Conservation (phyloP, 805 yeast genomes). For the Candida glaebosa region DNA sequence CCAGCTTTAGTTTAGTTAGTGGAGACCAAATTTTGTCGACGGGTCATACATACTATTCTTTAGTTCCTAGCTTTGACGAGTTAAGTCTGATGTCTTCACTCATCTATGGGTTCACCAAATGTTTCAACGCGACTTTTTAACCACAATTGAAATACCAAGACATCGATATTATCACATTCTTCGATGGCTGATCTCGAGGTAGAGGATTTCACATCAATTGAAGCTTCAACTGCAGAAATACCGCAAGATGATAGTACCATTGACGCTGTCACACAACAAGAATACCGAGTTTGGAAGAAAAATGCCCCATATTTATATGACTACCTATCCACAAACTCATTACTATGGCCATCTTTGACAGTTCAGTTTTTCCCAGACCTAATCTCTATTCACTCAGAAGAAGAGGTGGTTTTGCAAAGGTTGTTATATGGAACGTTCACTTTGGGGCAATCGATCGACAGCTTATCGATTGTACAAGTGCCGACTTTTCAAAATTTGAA, state of each 20-base stretch:
- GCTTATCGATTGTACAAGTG: constrained; percentile 33
- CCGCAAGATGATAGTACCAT: constrained; percentile 14
- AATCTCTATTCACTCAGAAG: constrained; percentile 7
- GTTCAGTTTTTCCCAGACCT: constrained; percentile 44
- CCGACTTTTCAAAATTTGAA: constrained; percentile 29
- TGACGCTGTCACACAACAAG: constrained; percentile 27
- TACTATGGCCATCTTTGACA: constrained; percentile 42
- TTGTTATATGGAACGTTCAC: constrained; percentile 64
- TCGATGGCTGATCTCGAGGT: constrained; percentile 1
- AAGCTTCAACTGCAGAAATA: background rate
- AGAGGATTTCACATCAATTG: constrained; percentile 1
- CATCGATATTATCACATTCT: too few relatives aligned
- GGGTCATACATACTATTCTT: constrained; percentile 54
- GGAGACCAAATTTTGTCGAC: background rate
- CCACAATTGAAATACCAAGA: background rate
- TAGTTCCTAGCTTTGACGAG: constrained; percentile 82
- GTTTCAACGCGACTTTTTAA: background rate
- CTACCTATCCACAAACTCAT: constrained; percentile 35
- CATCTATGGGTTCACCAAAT: constrained; percentile 4
- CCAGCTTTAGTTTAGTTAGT: constrained; percentile 52
- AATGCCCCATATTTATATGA: constrained; percentile 43
- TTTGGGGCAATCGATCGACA: constrained; percentile 53
- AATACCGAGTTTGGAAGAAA: constrained; percentile 42
- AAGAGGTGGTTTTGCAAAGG: constrained; percentile 28
- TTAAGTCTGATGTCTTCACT: constrained; percentile 46